A percentile compares a stretch with the other conserved stretches of the same genome.
Conservation (phyloP, 2,329 filamentous ascomycete species). For the Teratosphaeria zuluensis region DNA sequence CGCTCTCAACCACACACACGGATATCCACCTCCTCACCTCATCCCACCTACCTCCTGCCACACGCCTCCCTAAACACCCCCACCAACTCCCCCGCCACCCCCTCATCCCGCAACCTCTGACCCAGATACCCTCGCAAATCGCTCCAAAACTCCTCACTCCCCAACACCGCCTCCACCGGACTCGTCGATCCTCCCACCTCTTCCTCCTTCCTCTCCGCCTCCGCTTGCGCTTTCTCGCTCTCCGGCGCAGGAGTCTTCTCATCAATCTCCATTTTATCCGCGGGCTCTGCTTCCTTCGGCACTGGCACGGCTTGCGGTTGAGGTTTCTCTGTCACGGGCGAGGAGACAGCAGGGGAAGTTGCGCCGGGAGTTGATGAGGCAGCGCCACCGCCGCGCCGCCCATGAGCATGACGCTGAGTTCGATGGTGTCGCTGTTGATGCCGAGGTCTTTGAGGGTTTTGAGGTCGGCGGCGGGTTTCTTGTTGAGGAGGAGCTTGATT, state of each 20-base stretch:
- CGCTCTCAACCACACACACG: background rate
- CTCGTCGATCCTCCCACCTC: no score
- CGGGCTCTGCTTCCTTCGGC: constrained; percentile 1
- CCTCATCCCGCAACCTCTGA: constrained; percentile 65
- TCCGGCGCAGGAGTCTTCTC: constrained; percentile 17
- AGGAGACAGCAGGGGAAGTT: constrained; percentile 25
- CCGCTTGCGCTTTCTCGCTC: constrained; percentile 22
- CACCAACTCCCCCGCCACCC: constrained; percentile 54
- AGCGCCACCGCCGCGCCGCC: constrained; percentile 42
- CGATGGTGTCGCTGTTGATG: constrained; percentile 47
- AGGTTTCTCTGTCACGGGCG: constrained; percentile 34
- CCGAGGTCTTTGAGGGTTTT: constrained; percentile 29
- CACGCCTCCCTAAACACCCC: constrained; percentile 56
- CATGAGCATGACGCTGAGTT: constrained; percentile 83
- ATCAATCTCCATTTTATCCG: constrained; percentile 25
- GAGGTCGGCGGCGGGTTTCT: constrained; percentile 59
- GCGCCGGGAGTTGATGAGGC: constrained; percentile 9
- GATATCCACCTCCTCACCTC: background rate
- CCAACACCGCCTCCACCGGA: constrained; percentile 43
- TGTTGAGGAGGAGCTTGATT: constrained; percentile 76
- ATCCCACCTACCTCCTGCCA: background rate
- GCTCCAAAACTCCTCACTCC: constrained; percentile 70
- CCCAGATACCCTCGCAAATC: constrained; percentile 74
- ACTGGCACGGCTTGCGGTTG: background rate
- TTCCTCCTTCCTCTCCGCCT: constrained; percentile 27